Evolutionary conservation across 106 monocot genomes (phyloP), one percentile per base, ranked within the genome.

Genomic region (Dioscorea alata): DNA sequence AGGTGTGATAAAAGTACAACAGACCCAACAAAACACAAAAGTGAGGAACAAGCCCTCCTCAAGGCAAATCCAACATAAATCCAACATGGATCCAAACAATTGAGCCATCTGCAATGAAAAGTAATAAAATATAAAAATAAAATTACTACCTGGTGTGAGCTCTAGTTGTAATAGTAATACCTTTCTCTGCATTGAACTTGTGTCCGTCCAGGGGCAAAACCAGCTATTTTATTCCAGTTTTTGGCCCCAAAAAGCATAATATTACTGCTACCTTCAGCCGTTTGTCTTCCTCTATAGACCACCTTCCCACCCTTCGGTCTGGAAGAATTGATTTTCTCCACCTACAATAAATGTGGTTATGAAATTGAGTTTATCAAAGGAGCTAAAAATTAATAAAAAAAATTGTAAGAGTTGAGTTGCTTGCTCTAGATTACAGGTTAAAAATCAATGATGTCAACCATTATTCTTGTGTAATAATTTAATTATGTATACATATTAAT

Each of bases 241-340:
- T 88, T 90, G 8, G 86, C 79, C 21, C 90, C 93, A 79, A 93
- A 93, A 73, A 99, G 87, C 70, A 88, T n/a, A n/a, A n/a, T n/a
- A n/a, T 78, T 17, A 93, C 85, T 22, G 99, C 82, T 21, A 87
- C 87, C 78, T 93, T 99, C 24, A 99, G 77, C n/a, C 81, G 82
- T 53, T 90, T 99, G 66, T 99, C 99, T 80, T 99, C 99, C 60
- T 93, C 87, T 34, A 99, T 69, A 48, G 85, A 87, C 99, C 99
- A 99, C 69, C 90, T 83, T 17, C 99, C 99, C 49, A 90, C 90
- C 57, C 61, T 92, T 71, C 83, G 84, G 48, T 76, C 78, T 54
- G 92, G 92, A 71, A 81, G 73, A 66, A 99, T 77, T 28, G 87
- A 71, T 73, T 83, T 90, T 62, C 73, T 85, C 99, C 99, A 99